Evolutionary conservation across 768 basidiomycete genomes (phyloP), one percentile per base, ranked within the genome.

Genomic region (Boletus sp.): DNA sequence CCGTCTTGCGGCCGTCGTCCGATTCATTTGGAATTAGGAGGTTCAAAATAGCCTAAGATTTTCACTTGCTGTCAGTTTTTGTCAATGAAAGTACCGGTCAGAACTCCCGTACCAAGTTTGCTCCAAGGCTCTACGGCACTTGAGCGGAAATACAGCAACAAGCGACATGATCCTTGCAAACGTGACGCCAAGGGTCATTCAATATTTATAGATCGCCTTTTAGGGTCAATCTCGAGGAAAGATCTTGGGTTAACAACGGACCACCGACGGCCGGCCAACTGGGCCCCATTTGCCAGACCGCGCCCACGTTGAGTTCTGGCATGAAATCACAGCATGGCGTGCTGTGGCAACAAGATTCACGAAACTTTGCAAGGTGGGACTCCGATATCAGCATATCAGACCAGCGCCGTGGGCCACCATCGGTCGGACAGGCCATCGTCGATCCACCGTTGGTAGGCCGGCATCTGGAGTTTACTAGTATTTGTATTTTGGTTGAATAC

Each of bases 61-160:
- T 50, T 29, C 17, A 35, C 12, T 24, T 11, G 28, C 44, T 15
- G 45, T 33, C 33, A 12, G n/a, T 18, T 18, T 33, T 39, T 30
- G 35, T 41, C 17, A 17, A 33, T 3, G 59, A 42, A 36, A 46
- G 35, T n/a, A 12, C 24, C 24, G 24, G 24, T 24, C 24, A 24
- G 24, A 24, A 10, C 18, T 15, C 7, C 3, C 6, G 35, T n/a
- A 11, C 15, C 35, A 56, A 4, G 7, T 14, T 35, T 24, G 32
- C 18, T 24, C 8, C n/a, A 30, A 47, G 44, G 15, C 5, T 47
- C 41, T 35, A 55, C 53, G 67, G 68, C 24, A 47, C 18, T 71
- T 71, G 65, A 64, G 65, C 67, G 68, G 68, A 61, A 42, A 55
- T 67, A 62, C 47, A 56, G n/a, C 28, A 28, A 30, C 35, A 54